Evolutionary conservation across 2,329 filamentous ascomycete species (phyloP).

Genomic region (Ophidiomyces ophidiicola): DNA sequence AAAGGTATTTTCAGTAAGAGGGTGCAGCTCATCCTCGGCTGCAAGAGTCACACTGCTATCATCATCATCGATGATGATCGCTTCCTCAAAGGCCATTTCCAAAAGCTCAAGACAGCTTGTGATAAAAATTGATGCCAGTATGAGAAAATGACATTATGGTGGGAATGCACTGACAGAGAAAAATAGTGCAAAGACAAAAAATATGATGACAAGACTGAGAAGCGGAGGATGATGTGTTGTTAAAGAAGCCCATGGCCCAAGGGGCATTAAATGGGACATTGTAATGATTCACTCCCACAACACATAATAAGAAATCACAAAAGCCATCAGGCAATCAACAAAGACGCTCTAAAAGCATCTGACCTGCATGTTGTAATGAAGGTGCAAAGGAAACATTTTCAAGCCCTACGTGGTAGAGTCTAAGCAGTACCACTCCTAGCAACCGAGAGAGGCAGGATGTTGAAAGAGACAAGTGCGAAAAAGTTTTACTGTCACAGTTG

Average conservation of each 20-base stretch:
- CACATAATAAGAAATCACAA: background rate
- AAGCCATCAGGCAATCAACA: no score
- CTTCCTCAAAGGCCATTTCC: background rate
- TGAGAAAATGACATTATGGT: background rate
- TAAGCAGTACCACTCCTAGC: no score
- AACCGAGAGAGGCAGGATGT: no score
- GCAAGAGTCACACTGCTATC: slow-evolving; percentile 7
- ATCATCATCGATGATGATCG: slow-evolving; percentile 3
- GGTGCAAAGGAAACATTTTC: no score
- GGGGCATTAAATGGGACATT: background rate
- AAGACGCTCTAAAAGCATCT: no score
- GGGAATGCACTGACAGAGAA: background rate
- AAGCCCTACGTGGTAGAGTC: no score
- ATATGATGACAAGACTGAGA: background rate
- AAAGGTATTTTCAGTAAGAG: background rate
- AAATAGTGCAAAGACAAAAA: background rate
- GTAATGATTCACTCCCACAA: background rate
- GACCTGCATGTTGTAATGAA: no score
- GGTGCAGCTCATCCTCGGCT: background rate
- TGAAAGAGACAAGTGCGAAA: no score
- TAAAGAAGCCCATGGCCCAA: background rate
- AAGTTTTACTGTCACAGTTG: no score
- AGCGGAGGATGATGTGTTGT: slow-evolving; percentile 1
- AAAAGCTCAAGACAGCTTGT: background rate
- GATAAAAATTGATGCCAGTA: background rate